These are phyloP conservation scores for Fusarium chaquense DNA, from an alignment of 2,329 filamentous ascomycete genomes.

Conservation along the genomic window DNA sequence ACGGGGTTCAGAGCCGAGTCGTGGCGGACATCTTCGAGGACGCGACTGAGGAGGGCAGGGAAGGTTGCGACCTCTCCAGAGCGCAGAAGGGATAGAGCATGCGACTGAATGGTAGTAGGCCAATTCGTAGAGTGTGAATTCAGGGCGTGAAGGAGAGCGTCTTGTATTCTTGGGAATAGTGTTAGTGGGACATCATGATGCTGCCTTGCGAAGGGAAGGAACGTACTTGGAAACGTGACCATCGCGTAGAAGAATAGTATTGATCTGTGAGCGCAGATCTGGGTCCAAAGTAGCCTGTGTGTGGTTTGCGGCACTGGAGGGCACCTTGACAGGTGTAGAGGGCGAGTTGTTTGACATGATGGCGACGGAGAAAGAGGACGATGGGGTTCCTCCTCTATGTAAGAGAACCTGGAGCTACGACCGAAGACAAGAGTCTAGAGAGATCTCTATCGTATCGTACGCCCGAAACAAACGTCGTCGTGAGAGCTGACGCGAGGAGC, in stretches of 20 bases:
- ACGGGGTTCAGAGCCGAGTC: slow-evolving; percentile 54
- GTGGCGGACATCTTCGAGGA: slow-evolving; percentile 71
- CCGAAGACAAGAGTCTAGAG: not conserved
- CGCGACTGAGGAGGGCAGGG: slow-evolving; percentile 69
- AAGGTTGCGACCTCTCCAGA: slow-evolving; percentile 70
- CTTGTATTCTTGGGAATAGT: slow-evolving; percentile 64
- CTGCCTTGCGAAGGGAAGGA: not conserved
- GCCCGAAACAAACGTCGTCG: not conserved
- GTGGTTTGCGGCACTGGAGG: slow-evolving; percentile 69
- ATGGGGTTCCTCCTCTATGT: not conserved
- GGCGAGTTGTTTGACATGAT: slow-evolving; percentile 61
- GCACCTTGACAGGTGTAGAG: slow-evolving; percentile 71
- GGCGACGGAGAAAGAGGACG: slow-evolving; percentile 6
- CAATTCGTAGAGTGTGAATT: slow-evolving; percentile 71
- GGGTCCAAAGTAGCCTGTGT: slow-evolving; percentile 71
- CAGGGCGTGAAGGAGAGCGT: slow-evolving; percentile 71
- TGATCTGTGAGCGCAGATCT: slow-evolving; percentile 72
- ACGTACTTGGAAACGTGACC: slow-evolving; percentile 70
- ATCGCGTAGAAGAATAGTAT: slow-evolving; percentile 67
- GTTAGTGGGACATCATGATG: slow-evolving; percentile 14
- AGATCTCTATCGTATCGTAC: not conserved
- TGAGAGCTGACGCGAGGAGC: slow-evolving; percentile 2
- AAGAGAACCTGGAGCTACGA: not conserved
- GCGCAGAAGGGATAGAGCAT: slow-evolving; percentile 71
- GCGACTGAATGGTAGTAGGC: slow-evolving; percentile 70